Percentiles rank a stretch among this genome's conserved stretches.
These are phyloP conservation scores for Mariannaea sp. DNA, from an alignment of 2,329 filamentous ascomycete species.

Conservation along the genomic window DNA sequence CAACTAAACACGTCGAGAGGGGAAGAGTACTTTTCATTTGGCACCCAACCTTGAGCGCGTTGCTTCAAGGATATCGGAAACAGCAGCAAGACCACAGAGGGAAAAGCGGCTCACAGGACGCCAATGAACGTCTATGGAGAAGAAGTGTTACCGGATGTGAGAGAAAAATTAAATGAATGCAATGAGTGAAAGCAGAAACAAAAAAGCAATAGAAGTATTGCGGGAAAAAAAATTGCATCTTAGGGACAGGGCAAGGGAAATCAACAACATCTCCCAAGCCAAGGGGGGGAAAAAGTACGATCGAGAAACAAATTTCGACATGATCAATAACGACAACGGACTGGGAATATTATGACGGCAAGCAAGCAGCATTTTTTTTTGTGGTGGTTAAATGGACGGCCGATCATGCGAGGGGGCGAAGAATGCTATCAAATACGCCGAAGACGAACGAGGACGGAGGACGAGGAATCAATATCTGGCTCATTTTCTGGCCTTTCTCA, in stretches of 20 bases:
- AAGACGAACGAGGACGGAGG: too few species aligned
- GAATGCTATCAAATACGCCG: too few species aligned
- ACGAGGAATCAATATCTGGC: too few species aligned
- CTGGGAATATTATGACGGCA: neutral
- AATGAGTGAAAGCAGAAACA: too few species aligned
- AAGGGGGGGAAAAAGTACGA: neutral
- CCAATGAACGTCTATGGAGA: constrained; percentile 3
- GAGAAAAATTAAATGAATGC: constrained; percentile 1
- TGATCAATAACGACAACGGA: neutral
- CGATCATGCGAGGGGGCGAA: too few species aligned
- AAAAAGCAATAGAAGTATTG: neutral
- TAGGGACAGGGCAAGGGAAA: neutral
- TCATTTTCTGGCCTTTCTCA: too few species aligned
- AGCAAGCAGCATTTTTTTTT: too few species aligned
- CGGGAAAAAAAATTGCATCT: neutral
- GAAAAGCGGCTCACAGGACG: constrained; percentile 28
- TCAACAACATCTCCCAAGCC: neutral
- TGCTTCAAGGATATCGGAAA: neutral
- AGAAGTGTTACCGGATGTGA: neutral
- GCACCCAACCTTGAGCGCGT: neutral
- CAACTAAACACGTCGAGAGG: constrained; percentile 15
- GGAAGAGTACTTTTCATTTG: constrained; percentile 20
- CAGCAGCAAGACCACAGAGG: neutral
- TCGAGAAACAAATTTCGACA: neutral
- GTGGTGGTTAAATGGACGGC: too few species aligned